These are phyloP conservation scores for Corynespora cassiicola DNA, from an alignment of 2,329 filamentous ascomycete species.

Conservation along the genomic window DNA sequence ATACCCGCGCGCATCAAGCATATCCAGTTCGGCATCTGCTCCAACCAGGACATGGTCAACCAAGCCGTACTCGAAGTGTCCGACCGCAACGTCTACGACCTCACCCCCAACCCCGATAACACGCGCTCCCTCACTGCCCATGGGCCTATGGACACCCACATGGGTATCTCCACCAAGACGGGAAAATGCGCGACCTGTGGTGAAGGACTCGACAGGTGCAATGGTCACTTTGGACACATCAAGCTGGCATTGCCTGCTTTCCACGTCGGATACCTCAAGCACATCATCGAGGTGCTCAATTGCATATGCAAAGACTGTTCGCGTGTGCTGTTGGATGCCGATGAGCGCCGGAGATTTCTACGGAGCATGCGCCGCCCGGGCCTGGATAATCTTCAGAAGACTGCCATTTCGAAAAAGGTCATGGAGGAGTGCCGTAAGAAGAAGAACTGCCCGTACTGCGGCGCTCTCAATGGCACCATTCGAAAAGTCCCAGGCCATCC, in stretches of 20 bases:
- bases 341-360: slow-evolving; percentile 78
- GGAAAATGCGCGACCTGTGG: slow-evolving; percentile 84
- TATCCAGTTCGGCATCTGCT: slow-evolving; percentile 91
- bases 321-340: slow-evolving; percentile 79
- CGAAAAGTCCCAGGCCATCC: slow-evolving; percentile 81
- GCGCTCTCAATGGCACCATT: slow-evolving; percentile 85
- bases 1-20: slow-evolving; percentile 91
- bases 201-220: slow-evolving; percentile 81
- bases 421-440: slow-evolving; percentile 89
- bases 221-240: slow-evolving; percentile 94
- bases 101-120: slow-evolving; percentile 68
- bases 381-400: slow-evolving; percentile 84
- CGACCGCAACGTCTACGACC: slow-evolving; percentile 92
- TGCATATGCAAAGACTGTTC: slow-evolving; percentile 96
- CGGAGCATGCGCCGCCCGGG: slow-evolving; percentile 79
- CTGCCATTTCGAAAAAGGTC: slow-evolving; percentile 85
- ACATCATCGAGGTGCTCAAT: slow-evolving; percentile 89
- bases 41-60: slow-evolving; percentile 92
- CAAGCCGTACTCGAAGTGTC: slow-evolving; percentile 94
- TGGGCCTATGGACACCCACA: slow-evolving; percentile 84
- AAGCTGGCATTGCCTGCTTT: slow-evolving; percentile 90
- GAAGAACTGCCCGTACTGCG: slow-evolving; percentile 81
- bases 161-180: slow-evolving; percentile 88
- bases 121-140: slow-evolving; percentile 74
- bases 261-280: slow-evolving; percentile 94